These are phyloP conservation scores for Deinandra increscens DNA, from an alignment of 129 eudicot species.

Conservation along the genomic window DNA sequence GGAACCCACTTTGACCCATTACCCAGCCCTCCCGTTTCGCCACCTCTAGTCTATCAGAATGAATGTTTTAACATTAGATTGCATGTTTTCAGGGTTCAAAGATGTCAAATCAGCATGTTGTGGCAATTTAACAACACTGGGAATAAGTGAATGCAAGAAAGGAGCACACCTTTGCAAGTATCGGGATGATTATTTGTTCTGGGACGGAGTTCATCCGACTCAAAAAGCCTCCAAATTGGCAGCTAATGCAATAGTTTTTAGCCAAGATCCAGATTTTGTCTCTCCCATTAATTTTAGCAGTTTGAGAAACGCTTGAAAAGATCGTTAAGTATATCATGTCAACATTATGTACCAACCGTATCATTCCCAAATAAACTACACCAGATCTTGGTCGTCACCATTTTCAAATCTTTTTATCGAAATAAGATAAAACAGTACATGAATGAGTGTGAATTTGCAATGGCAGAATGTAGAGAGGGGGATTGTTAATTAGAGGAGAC, in stretches of 20 bases:
- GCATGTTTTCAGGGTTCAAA: constrained; percentile 39
- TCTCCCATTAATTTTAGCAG: constrained; percentile 44
- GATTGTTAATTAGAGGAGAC: constrained; percentile 34
- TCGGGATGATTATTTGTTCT: constrained; percentile 43
- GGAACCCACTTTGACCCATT: too few species aligned
- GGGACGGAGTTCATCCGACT: constrained; percentile 57
- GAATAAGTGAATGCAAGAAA: constrained; percentile 26
- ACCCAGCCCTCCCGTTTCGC: background rate
- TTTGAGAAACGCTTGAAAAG: constrained; percentile 29
- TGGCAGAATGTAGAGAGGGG: background rate
- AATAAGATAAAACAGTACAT: background rate
- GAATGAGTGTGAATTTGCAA: background rate
- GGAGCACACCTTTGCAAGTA: constrained; percentile 36
- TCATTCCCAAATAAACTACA: constrained; percentile 26
- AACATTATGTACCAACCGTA: constrained; percentile 4
- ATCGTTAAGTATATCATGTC: background rate
- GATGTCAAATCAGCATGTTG: constrained; percentile 47
- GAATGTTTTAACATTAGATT: constrained; percentile 9
- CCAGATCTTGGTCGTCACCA: background rate
- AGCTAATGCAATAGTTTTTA: constrained; percentile 28
- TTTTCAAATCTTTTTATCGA: background rate
- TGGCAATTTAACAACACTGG: constrained; percentile 27
- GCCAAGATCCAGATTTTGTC: constrained; percentile 32
- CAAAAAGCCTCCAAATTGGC: constrained; percentile 38
- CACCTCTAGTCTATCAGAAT: background rate